Percentiles rank a stretch among this genome's conserved stretches.
Evolutionary conservation across 768 basidiomycete species (phyloP).

Genomic region (Vararia minispora): DNA sequence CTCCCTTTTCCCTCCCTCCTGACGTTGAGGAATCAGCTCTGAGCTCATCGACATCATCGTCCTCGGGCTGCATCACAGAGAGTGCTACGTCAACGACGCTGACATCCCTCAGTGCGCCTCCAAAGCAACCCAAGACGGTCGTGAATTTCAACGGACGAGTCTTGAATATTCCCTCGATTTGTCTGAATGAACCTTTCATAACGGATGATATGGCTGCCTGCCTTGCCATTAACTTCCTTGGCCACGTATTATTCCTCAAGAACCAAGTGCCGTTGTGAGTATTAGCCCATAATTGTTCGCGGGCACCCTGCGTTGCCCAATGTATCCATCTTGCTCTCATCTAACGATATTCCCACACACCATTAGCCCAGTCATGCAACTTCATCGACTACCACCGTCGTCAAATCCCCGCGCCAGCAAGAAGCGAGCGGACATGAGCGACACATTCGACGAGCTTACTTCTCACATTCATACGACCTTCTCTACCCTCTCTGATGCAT

Average conservation of each 20-base stretch:
- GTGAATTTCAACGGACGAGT: neutral
- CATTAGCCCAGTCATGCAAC: conserved; percentile 60
- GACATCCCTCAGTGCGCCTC: conserved; percentile 4
- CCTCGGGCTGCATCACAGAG: neutral
- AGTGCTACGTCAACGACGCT: neutral
- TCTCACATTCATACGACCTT: conserved; percentile 73
- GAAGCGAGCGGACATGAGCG: conserved; percentile 48
- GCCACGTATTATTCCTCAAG: conserved; percentile 68
- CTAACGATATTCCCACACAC: neutral
- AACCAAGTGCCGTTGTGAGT: conserved; percentile 72
- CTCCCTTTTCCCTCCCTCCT: conserved; percentile 6
- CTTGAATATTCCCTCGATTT: conserved; percentile 27
- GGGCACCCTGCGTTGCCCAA: too few species aligned
- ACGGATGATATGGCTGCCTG: conserved; percentile 50
- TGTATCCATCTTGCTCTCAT: neutral
- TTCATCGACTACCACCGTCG: conserved; percentile 46
- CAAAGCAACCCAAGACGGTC: neutral
- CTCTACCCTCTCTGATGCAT: conserved; percentile 55
- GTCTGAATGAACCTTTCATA: conserved; percentile 40
- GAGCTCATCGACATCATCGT: neutral
- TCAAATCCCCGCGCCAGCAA: conserved; percentile 39
- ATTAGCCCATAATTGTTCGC: too few species aligned
- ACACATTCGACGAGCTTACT: conserved; percentile 57
- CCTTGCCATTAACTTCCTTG: conserved; percentile 50
- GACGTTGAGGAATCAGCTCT: neutral